phyloP scores from a whole-genome alignment of 257 asterid genomes.

The Solanum microdontum region DNA sequence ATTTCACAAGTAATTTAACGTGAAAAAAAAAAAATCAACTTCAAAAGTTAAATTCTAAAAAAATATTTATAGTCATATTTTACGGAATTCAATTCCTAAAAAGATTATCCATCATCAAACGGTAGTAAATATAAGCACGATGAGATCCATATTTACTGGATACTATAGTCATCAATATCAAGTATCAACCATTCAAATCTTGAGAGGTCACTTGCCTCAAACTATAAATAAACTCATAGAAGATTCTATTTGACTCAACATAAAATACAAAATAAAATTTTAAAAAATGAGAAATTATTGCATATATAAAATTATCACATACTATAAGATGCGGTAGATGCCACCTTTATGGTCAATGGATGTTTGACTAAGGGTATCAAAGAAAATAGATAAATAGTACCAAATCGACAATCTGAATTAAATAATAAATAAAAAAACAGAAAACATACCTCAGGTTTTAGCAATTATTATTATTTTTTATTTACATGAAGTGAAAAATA shows the following conservation, averaged over 20 bases:
- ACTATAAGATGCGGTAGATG: background rate
- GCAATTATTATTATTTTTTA: background rate
- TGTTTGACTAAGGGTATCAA: background rate
- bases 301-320: too few relatives aligned
- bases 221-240: too few relatives aligned
- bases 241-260: background rate
- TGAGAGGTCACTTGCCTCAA: background rate
- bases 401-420: background rate
- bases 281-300: background rate
- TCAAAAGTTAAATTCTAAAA: too few relatives aligned
- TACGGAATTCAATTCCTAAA: too few relatives aligned
- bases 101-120: too few relatives aligned
- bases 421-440: too few relatives aligned
- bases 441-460: background rate
- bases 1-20: too few relatives aligned
- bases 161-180: background rate
- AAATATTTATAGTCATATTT: too few relatives aligned
- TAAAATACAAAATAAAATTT: too few relatives aligned
- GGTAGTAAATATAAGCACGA: background rate
- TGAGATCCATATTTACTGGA: background rate
- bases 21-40: too few relatives aligned
- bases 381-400: background rate
- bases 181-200: background rate
- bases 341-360: background rate
- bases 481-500: background rate